Conservation (phyloP, 1,284 basidiomycete species). For the Tetrapyrgos nigripes region DNA sequence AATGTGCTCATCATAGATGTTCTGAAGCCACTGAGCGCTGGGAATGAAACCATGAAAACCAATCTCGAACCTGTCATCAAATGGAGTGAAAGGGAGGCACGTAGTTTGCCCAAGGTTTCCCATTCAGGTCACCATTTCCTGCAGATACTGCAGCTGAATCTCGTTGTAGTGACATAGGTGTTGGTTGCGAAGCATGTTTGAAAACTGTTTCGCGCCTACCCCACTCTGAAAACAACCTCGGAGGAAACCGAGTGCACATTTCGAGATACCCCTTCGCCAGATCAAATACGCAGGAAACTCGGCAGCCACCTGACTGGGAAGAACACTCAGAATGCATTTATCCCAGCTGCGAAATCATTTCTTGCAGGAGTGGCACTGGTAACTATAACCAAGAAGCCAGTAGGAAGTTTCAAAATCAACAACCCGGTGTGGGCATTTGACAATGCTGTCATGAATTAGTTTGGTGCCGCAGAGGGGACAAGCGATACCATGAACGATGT, state of each 20-base stretch:
- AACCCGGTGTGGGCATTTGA: conserved; percentile 12
- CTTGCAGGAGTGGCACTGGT: conserved; percentile 9
- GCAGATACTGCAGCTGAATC: conserved; percentile 17
- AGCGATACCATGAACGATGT: neutral
- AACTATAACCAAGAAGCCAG: conserved; percentile 18
- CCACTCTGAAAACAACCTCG: conserved; percentile 21
- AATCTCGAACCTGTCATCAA: neutral
- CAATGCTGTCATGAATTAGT: conserved; percentile 9
- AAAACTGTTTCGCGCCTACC: conserved; percentile 17
- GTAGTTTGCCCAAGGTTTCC: neutral
- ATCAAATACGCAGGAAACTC: conserved; percentile 21
- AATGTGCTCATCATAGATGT: conserved; percentile 10
- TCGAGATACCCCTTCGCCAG: conserved; percentile 16
- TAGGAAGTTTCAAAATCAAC: conserved; percentile 16
- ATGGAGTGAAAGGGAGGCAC: neutral
- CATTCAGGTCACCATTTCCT: neutral
- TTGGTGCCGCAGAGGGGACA: conserved; percentile 13
- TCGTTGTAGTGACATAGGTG: conserved; percentile 17
- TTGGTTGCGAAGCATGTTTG: conserved; percentile 16
- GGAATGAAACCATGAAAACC: conserved; percentile 3
- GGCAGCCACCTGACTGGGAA: conserved; percentile 13
- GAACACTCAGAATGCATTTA: conserved; percentile 5
- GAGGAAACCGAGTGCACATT: conserved; percentile 11
- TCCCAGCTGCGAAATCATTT: conserved; percentile 12
- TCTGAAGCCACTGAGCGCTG: conserved; percentile 5